These are phyloP conservation scores for Aspergillus flavus DNA, from an alignment of 2,329 filamentous ascomycete species.

Conservation along the genomic window DNA sequence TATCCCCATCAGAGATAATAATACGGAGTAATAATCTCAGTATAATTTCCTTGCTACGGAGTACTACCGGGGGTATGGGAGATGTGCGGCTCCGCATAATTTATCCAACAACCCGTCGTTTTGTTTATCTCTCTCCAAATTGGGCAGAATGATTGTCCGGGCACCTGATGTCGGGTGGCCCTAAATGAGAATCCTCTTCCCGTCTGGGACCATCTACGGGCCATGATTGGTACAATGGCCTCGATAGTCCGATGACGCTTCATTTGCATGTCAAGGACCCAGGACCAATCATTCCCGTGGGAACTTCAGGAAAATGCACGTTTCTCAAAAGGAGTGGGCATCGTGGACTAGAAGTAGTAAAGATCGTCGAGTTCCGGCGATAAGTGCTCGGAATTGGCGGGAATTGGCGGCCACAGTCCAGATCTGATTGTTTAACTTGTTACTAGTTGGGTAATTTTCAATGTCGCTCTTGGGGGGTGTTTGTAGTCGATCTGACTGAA, in stretches of 20 bases:
- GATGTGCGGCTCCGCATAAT: slow-evolving; percentile 24
- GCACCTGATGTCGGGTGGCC: slow-evolving; percentile 10
- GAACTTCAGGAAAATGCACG: slow-evolving; percentile 16
- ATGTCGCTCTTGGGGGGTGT: slow-evolving; percentile 2
- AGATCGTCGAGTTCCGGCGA: slow-evolving; percentile 22
- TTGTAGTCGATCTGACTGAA: slow-evolving; percentile 21
- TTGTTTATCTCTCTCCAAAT: slow-evolving; percentile 15
- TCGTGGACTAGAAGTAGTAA: slow-evolving; percentile 16
- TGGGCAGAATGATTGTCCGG: slow-evolving; percentile 19
- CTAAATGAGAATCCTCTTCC: slow-evolving; percentile 22
- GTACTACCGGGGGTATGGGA: not conserved
- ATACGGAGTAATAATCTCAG: not conserved
- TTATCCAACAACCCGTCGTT: not conserved
- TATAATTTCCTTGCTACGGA: not conserved
- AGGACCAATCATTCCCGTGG: slow-evolving; percentile 20
- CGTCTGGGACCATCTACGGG: slow-evolving; percentile 15
- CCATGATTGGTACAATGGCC: slow-evolving; percentile 21
- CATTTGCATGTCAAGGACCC: slow-evolving; percentile 20
- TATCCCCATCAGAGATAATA: not conserved
- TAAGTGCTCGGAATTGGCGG: slow-evolving; percentile 18
- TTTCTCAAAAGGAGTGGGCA: slow-evolving; percentile 18
- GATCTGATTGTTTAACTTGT: slow-evolving; percentile 16
- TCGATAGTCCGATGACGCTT: slow-evolving; percentile 20
- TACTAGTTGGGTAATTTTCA: not conserved
- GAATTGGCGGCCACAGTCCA: slow-evolving; percentile 19